Base-by-base conservation (phyloP, 805 yeast genomes). In the Ogataea thermomethanolica region DNA sequence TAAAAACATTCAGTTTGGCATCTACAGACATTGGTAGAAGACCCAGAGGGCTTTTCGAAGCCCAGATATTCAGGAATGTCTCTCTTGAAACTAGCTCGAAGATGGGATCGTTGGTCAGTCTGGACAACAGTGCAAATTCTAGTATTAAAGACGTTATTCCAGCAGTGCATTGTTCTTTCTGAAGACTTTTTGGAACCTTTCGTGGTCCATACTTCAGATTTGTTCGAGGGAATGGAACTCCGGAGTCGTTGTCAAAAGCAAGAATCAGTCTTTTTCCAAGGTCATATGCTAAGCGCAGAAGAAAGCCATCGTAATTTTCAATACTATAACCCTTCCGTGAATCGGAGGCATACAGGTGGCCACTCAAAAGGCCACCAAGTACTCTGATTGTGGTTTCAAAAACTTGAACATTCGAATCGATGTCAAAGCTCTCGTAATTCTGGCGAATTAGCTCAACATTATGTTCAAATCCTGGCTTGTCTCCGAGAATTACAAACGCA, bases 111-210 rank as follows among this genome's bases (percentile, higher is more conserved):
- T 84, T 82, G 0, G 95, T 84, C 17, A 91, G 67, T 35, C 77
- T 64, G 1, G 95, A 85, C 22, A 90, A 65, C 27, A 90, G 61
- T 0, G 90, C 76, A 57, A 91, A 76, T 61, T 90, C 98, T 27
- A 90, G 66, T 45, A 88, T 71, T 3, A 95, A 85, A 1, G 90
- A 79, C 0, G 89, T 83, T 12, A 90, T 91, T 2, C 96, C 97
- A 0, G 96, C 84, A 0, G 89, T 76, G 56, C 96, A 89, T 6
- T 89, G 89, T 45, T 86, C 95, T 9, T 66, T 49, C 36, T 75
- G 71, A 5, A 76, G 45, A 1, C 56, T 53, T 6, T 59, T 44
- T 0, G 84, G 78, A 0, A 80, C 47, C 0, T 64, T 37, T 25
- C 61, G 39, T 1, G 76, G 65, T 0, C 90, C 91, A 15, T 65